These are phyloP conservation scores for Coccomyxa sp. DNA, from an alignment of 139 green algal species.

Conservation along the genomic window DNA sequence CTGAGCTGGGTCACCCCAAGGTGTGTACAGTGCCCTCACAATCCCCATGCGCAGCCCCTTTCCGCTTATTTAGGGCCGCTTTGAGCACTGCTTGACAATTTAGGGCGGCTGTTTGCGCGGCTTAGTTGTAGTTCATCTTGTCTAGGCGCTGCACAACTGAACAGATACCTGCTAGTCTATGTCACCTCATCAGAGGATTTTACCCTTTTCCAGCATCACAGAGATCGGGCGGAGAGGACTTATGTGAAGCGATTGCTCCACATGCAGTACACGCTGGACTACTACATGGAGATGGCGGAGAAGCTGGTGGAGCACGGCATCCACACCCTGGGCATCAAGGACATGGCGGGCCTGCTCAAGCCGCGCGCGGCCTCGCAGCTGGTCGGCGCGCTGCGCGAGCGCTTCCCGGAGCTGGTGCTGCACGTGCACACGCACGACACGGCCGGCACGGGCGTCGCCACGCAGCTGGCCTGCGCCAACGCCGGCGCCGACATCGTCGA, in stretches of 20 bases:
- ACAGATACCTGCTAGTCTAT: neutral
- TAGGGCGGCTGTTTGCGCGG: no score
- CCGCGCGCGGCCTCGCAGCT: slow-evolving; percentile 78
- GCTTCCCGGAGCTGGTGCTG: slow-evolving; percentile 76
- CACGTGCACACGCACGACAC: slow-evolving; percentile 96
- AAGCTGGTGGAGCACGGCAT: slow-evolving; percentile 77
- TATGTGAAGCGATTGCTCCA: neutral
- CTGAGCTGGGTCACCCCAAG: slow-evolving; percentile 33
- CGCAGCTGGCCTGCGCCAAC: slow-evolving; percentile 63
- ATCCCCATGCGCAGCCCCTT: no score
- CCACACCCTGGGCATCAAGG: slow-evolving; percentile 87
- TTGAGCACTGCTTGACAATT: no score
- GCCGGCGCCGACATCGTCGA: slow-evolving; percentile 90
- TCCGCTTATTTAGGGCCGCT: no score
- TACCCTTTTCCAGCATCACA: no score
- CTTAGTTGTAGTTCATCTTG: no score
- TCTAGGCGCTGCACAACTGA: no score
- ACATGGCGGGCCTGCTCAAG: slow-evolving; percentile 75
- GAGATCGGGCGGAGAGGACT: neutral
- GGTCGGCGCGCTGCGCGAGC: slow-evolving; percentile 51
- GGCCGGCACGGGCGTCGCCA: slow-evolving; percentile 69
- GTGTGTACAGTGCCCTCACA: no score
- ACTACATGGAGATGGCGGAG: slow-evolving; percentile 85
- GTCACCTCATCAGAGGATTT: no score
- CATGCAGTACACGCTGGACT: slow-evolving; percentile 86